Evolutionary conservation across 495 filamentous ascomycete genomes (phyloP), one percentile per base, ranked within the genome.

Genomic region (Niebla homalea): DNA sequence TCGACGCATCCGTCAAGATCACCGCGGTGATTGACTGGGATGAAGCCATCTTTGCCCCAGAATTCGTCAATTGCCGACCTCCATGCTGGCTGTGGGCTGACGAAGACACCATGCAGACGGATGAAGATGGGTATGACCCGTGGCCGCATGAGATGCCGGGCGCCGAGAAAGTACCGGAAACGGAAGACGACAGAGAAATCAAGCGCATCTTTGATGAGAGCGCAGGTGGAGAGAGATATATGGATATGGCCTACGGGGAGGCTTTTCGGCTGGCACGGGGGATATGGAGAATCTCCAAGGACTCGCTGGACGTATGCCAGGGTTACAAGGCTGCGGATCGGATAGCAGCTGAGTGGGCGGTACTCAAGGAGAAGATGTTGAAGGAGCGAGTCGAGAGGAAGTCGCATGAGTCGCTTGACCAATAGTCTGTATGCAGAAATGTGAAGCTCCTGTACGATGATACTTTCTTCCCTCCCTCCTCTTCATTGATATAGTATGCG

Each of bases 21-120:
- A 57, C 67, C 4, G 66, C 47, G 1, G 52, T 69, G 26, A 49
- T 70, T 3, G 66, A 70, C 49, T 70, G 68, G 67, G 68, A 70
- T 36, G 55, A 59, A 20, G 59, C 67, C 16, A 43, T 64, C 18
- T 59, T 70, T 43, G 64, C 58, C 2, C 68, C 68, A 0, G 47
- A 51, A 21, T 65, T 66, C 39, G 58, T 70, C 36, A 58, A 49
- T 23, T 67, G 64, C 41, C 41, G 49, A 12, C 66, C 66, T 2
- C 67, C 67, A n/a, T 47, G 54, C 4, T 70, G 67, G 64, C 21
- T 70, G 12, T 70, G 68, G 66, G 43, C 37, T 5, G 59, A 57
- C 48, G 38, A 51, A 2, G 46, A 46, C 5, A 29, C 59, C 7
- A 51, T 56, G 2, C 54, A 60, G 2, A 56, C 58, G 7, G 65